Base-by-base conservation (phyloP, 2,329 filamentous ascomycete genomes). In the Cyphellophora attinorum region DNA sequence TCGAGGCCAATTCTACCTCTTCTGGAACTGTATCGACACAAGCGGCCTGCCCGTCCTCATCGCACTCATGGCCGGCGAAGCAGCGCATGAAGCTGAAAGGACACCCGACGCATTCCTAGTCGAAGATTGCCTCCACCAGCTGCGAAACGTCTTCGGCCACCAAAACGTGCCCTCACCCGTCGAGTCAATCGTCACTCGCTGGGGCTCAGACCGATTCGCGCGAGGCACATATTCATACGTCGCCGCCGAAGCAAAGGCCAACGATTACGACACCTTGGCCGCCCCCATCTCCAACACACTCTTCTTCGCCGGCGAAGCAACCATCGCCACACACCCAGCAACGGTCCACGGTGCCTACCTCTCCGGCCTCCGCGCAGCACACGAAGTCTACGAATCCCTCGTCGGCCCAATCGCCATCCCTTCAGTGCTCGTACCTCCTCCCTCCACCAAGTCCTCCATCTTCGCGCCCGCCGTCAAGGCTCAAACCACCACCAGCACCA, bases 331-430 rank as follows among this genome's bases (percentile, higher is more conserved):
- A 1, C 88, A 98, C 54, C 91, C 93, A 10, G 91, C 93, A 19
- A 98, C 91, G 2, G 91, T 98, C 1, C 91, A 98, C 48, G 91
- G 91, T 5, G 93, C 91, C 6, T 98, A 96, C 53, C 67, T 98
- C 3, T 95, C 91, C 2, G 93, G 91, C 3, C 68, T 98, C 5
- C 79, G 91, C 32, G 91, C 82, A 3, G 91, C 91, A 8, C 80
- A 83, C 3, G 88, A 96, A 52, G 74, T 98, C 2, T 66, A 94
- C 23, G 79, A 89, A 35, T 66, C 75, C 3, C 73, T 95, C 55
- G 67, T 91, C 19, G 91, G 91, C 1, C 79, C 85, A 1, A 85
- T 98, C 39, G 64, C 79, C 29, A 65, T 94, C 8, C 81, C 82
- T 1, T 68, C 67, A 3, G 86, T 86, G 2, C 68, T 98, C 3